These are phyloP conservation scores for Coemansia sp. DNA, from an alignment of 192 early-diverging fungal species.

Conservation along the genomic window DNA sequence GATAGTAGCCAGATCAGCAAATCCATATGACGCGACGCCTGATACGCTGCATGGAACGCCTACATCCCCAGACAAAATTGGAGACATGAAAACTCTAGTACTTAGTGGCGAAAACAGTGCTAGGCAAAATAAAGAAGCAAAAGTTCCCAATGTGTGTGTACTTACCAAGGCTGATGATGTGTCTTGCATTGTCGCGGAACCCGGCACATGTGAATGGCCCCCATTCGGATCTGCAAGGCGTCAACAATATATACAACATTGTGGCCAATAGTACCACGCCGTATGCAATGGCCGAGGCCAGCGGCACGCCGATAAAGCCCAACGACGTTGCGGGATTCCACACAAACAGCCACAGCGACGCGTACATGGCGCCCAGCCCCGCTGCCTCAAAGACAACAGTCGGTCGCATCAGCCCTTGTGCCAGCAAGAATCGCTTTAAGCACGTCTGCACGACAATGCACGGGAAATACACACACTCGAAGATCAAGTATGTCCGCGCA, in stretches of 20 bases:
- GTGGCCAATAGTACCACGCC: slow-evolving; percentile 60
- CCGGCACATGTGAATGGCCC: slow-evolving; percentile 30
- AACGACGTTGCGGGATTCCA: slow-evolving; percentile 54
- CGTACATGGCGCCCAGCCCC: slow-evolving; percentile 70
- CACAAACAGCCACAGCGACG: slow-evolving; percentile 80
- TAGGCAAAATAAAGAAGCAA: background rate
- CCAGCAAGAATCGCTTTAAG: slow-evolving; percentile 82
- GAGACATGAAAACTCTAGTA: background rate
- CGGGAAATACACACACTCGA: slow-evolving; percentile 73
- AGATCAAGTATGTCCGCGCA: slow-evolving; percentile 67
- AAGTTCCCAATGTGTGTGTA: background rate
- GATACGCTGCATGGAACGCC: slow-evolving; percentile 50
- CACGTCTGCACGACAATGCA: slow-evolving; percentile 82
- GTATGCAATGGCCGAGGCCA: slow-evolving; percentile 68
- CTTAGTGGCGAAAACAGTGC: background rate
- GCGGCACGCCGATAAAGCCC: slow-evolving; percentile 73
- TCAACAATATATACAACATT: slow-evolving; percentile 58
- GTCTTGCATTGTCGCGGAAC: slow-evolving; percentile 31
- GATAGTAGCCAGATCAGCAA: slow-evolving; percentile 73
- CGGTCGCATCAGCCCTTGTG: slow-evolving; percentile 91
- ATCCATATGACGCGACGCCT: slow-evolving; percentile 51
- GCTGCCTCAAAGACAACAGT: slow-evolving; percentile 73
- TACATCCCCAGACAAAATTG: background rate
- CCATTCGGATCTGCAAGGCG: slow-evolving; percentile 41
- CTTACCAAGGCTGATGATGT: slow-evolving; percentile 39